These are phyloP conservation scores for Solanum hybrid DNA, from an alignment of 305 asterid genomes.

Conservation along the genomic window DNA sequence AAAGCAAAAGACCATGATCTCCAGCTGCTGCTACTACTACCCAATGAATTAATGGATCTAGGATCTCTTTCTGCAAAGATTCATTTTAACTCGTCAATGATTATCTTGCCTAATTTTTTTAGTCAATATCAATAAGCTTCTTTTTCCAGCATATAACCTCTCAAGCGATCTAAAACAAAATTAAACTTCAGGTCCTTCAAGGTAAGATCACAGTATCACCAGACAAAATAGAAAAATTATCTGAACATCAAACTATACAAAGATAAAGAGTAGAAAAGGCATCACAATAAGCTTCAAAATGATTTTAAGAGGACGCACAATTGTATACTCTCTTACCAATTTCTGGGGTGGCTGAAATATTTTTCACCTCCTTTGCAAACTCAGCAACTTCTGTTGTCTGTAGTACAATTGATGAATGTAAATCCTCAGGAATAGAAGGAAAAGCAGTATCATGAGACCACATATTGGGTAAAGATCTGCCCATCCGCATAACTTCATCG, in stretches of 20 bases:
- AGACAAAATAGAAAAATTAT: background rate
- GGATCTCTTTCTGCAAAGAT: constrained; percentile 40
- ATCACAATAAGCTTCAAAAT: background rate
- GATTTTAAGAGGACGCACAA: background rate
- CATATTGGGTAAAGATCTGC: constrained; percentile 60
- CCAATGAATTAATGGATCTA: constrained; percentile 23
- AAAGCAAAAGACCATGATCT: constrained; percentile 41
- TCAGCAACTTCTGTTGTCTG: constrained; percentile 16
- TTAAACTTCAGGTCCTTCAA: background rate
- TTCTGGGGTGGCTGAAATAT: constrained; percentile 21
- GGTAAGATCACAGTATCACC: background rate
- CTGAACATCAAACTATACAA: background rate
- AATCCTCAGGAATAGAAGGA: constrained; percentile 8
- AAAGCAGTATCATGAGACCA: constrained; percentile 22
- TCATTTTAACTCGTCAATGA: constrained; percentile 11
- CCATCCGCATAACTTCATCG: constrained; percentile 27
- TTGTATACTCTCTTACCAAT: constrained; percentile 27
- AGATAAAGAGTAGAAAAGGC: background rate
- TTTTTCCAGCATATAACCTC: background rate
- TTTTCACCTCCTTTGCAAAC: constrained; percentile 21
- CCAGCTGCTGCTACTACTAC: constrained; percentile 30
- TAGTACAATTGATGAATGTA: constrained; percentile 19
- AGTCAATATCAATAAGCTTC: background rate
- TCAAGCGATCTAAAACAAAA: background rate
- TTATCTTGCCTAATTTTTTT: background rate